Evolutionary conservation across 2,329 filamentous ascomycete species (phyloP), one percentile per base, ranked within the genome.

Genomic region (Aschersonia sp.): DNA sequence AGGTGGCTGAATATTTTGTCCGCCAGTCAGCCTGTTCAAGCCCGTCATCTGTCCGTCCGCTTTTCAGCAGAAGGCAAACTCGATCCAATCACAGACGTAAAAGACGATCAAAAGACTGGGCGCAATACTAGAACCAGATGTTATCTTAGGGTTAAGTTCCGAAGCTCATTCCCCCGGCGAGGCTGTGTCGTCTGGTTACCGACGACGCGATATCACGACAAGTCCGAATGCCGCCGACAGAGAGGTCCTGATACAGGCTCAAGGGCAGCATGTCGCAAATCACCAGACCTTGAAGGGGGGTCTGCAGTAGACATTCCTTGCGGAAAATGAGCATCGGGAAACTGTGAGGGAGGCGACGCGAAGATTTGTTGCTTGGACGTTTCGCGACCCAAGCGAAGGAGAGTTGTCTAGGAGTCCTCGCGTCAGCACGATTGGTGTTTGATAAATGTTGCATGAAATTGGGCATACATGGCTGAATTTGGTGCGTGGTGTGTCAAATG

Each of bases 121-220:
- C 78, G 79, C 79, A 85, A 88, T 60, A 75, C 84, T 85, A 52
- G 57, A 63, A 79, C 86, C 85, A 84, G 79, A 71, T 65, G 62
- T 70, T 67, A 70, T 71, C 76, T 85, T 95, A 95, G 89, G 89
- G 89, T 94, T 95, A 94, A 89, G 85, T 89, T 89, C 85, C 87
- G 81, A 83, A 68, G 70, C 67, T 70, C 71, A 72, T 78, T 82
- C 77, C 74, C 76, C 68, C 69, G 59, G 61, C 54, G 54, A 48
- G 54, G 58, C 65, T 63, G 67, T 68, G 63, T 66, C 62, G 60
- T 62, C 61, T 53, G 60, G 56, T 57, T 59, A 58, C 58, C 54
- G 60, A 66, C 63, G 58, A 63, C 62, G 51, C 56, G 52, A 50
- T 52, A 49, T 57, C 64, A 60, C 59, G 61, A 63, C 61, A 59